Evolutionary conservation across 75 land plant genomes (phyloP), one percentile per base, ranked within the genome.

Genomic region (Selaginella tamariscina): DNA sequence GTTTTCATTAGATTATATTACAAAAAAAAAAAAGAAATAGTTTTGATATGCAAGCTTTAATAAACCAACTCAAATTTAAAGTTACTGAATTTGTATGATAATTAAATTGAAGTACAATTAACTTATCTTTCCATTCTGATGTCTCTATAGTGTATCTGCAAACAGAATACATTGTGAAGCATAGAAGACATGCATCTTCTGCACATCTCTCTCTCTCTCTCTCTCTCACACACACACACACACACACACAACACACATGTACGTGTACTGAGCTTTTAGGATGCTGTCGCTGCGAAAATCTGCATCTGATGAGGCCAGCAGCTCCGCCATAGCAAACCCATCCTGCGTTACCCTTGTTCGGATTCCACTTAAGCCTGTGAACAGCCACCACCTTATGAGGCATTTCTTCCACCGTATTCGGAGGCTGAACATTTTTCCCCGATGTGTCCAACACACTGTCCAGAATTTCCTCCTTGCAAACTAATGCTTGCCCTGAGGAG

Each of bases 251-350:
- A n/a, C n/a, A n/a, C n/a, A n/a, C n/a, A n/a, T n/a, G n/a, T n/a
- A n/a, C n/a, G n/a, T n/a, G n/a, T n/a, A n/a, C n/a, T n/a, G n/a
- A n/a, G n/a, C n/a, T n/a, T 39, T 15, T 39, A 39, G 5, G 49
- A 5, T 5, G 49, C 15, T 39, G 49, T 5, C 49, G 49, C 5
- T 39, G 15, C 49, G 11, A 39, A n/a, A n/a, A 15, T 15, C 49
- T 39, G 76, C 88, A 89, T n/a, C 99, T 73, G 1, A 90, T 55
- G 64, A 95, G 70, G 1, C 99, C 99, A 64, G 92, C 91, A 59
- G 99, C 91, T 29, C 96, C 96, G 44, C 91, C 88, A 76, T 80
- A 95, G 74, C 88, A 85, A 15, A 95, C 65, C 96, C 91, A 95
- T 54, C 76, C 78, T 66, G 82, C 96, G 68, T 83, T 84, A 0